Evolutionary conservation across 345 rosid genomes (phyloP), one percentile per base, ranked within the genome.

Genomic region (Cardamine occulta): DNA sequence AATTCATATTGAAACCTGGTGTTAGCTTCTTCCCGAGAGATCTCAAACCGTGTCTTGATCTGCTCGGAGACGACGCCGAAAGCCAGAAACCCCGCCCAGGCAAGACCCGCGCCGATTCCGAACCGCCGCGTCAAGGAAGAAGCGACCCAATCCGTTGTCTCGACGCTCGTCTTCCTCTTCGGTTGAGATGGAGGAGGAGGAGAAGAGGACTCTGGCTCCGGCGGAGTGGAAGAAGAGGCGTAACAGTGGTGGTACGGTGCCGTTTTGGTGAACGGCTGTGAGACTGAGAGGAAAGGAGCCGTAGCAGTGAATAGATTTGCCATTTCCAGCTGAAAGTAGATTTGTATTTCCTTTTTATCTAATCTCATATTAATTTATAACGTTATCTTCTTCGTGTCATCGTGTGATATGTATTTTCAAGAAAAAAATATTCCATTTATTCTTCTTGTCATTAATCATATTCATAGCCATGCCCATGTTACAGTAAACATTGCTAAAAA

Each of bases 51-150:
- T 55, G 97, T 94, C 80, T 90, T 94, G 34, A 91, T 71, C 86
- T 91, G 97, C 70, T 94, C 98, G 31, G 97, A 94, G 66, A 94
- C 47, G 0, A 91, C 96, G 26, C 98, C 98, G 68, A 88, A 70
- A 39, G 96, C 89, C 44, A 91, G 84, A 76, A 91, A 88, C 13
- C 80, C 91, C 2, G 86, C 93, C 98, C 98, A 94, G 4, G 88
- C 95, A 57, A 94, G 93, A 63, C 96, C 97, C 0, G 97, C 97
- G 34, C 97, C 95, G 42, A 94, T 82, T 21, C 98, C 97, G 66
- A 87, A 94, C 65, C 97, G 84, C 66, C 97, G 82, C 26, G 98
- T 93, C 63, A 93, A 68, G 8, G 86, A 83, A 59, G 96, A 91
- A 68, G 98, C 97, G 14, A 94, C 82, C 97, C 97, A 91, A 70